Evolutionary conservation across 495 filamentous ascomycete genomes (phyloP), one percentile per base, ranked within the genome.

Genomic region (Umbilicaria muhlenbergii): DNA sequence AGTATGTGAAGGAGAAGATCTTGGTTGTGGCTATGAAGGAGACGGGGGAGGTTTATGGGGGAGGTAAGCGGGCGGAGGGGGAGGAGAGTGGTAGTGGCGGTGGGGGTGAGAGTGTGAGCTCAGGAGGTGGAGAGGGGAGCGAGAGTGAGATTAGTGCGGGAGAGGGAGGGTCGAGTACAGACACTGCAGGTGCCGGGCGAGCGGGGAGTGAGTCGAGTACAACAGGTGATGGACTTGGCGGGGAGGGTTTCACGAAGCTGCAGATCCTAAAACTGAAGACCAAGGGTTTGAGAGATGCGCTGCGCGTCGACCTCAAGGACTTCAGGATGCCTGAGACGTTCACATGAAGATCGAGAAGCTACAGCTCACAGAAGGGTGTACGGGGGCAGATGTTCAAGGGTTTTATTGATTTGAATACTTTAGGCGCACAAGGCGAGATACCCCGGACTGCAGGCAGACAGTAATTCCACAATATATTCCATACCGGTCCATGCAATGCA

Each of bases 261-360:
- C 38, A 42, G 17, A 49, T 52, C 33, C 10, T 52, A 32, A 41
- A 46, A 43, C 19, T 49, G 12, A 45, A 48, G 13, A 42, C 47
- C 5, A 47, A 52, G 39, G 47, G 38, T 1, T 46, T 52, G 39
- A 43, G 38, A 13, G 39, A 52, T 33, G 40, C 34, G 13, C 24
- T 52, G 35, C 43, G 43, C 13, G 35, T 36, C 3, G 46, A 49
- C 14, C 32, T 45, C 3, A 34, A 34, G 31, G 32, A 49, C 1
- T 49, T 44, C 18, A 35, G 28, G 18, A 45, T 52, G 33, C 46
- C 50, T 0, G 35, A 49, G 5, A 47, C 39, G n/a, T 52, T 52
- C 32, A 16, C 45, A 16, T 52, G 21, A 45, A n/a, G 12, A 37
- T 39, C 32, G 6, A 13, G 14, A 17, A 17, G 4, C 2, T 34